phyloP scores from a whole-genome alignment of 2,329 filamentous ascomycete species.

The Alternaria sp. region DNA sequence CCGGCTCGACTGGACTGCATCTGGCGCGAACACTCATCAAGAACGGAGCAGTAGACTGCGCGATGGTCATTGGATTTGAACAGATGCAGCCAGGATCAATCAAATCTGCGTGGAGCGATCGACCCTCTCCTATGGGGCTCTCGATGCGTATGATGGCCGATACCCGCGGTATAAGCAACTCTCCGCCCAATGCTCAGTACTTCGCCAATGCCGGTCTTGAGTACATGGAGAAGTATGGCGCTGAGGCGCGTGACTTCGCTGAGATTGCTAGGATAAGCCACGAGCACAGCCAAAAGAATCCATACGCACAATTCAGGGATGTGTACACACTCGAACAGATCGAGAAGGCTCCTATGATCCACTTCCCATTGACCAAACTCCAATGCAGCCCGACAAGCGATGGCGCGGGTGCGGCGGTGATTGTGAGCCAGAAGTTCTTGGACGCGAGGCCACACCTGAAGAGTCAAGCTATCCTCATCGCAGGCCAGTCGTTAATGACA shows the following conservation, averaged over 20 bases:
- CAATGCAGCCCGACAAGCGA: conserved; percentile 97
- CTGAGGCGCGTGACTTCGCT: conserved; percentile 83
- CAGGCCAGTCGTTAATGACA: conserved; percentile 83
- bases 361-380: conserved; percentile 87
- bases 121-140: conserved; percentile 77
- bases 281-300: conserved; percentile 84
- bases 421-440: conserved; percentile 88
- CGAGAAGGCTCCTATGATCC: conserved; percentile 75
- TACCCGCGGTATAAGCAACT: conserved; percentile 78
- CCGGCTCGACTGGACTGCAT: conserved; percentile 84
- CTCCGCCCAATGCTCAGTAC: conserved; percentile 85
- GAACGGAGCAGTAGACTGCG: conserved; percentile 81
- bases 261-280: conserved; percentile 94
- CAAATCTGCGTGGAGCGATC: conserved; percentile 80
- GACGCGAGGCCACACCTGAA: conserved; percentile 81
- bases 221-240: conserved; percentile 95
- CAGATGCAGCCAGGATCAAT: conserved; percentile 94
- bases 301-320: conserved; percentile 92
- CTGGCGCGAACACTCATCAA: conserved; percentile 80
- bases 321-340: conserved; percentile 88
- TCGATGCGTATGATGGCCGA: conserved; percentile 79
- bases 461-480: conserved; percentile 81
- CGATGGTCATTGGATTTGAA: conserved; percentile 92
- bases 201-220: conserved; percentile 92
- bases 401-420: conserved; percentile 83